Base-by-base conservation (phyloP, 2,329 filamentous ascomycete species). In the Monosporascus sp. region DNA sequence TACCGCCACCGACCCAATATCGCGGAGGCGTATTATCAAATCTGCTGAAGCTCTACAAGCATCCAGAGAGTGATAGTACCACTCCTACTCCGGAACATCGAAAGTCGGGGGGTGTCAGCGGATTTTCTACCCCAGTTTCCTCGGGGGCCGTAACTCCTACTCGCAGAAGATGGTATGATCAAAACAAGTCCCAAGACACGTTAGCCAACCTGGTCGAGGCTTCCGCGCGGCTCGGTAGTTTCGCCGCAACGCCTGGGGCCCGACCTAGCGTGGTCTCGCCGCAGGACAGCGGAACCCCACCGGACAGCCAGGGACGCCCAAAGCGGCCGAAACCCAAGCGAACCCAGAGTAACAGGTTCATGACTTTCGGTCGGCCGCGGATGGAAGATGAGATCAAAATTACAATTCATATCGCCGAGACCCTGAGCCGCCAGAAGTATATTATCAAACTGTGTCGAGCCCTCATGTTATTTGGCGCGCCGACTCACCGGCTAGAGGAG, bases 401-500 rank as follows among this genome's bases (percentile, higher is more conserved):
- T 52, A 76, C 75, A 1, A 64, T 77, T 17, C 75, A 78, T 60
- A 85, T 86, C 55, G 83, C 83, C 5, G 77, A 82, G 56, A 92
- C 88, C 17, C 80, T 96, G 20, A 85, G 86, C 37, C 83, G 91
- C 3, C 91, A 96, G 62, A 82, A 84, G 52, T 97, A 96, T 67
- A 79, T 97, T 14, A 80, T 91, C 51, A 90, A 88, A 67, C 79
- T 96, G 24, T 96, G 91, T 67, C 83, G 84, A 31, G 88, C 89
- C 1, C 74, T 96, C 52, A 96, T 96, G 90, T 79, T 83, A 64
- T 96, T 91, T 59, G 91, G 91, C 20, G 91, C 91, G 1, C 91
- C 91, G 1, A 94, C 91, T 0, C 91, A 96, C 73, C 84, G 91
- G 8, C 76, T 96, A 20, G 91, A 96, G 69, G 87, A 95, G 66